Base-by-base conservation (phyloP, 768 basidiomycete species). In the Dioszegia crocea region DNA sequence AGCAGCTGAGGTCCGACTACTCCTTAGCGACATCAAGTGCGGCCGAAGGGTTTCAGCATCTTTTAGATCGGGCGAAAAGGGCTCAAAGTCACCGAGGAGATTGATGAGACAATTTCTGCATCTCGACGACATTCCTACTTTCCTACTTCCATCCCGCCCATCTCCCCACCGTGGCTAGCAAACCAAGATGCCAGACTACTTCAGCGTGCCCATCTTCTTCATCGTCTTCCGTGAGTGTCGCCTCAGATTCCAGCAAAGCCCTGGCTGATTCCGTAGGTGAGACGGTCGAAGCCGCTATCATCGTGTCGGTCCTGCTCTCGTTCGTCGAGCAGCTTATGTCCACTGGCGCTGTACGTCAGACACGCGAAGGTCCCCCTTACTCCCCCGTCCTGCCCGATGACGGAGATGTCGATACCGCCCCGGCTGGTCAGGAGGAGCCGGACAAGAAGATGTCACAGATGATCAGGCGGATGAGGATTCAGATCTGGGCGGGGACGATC, bases 151-250 rank as follows among this genome's bases (percentile, higher is more conserved):
- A n/a, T n/a, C n/a, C n/a, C n/a, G n/a, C n/a, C n/a, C n/a, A n/a
- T n/a, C n/a, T n/a, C 33, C 6, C 33, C 33, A 33, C 33, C 14
- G 33, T 33, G 33, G n/a, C 33, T 6, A 26, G 2, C 21, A 9
- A 3, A 17, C 33, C 8, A 51, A 11, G n/a, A 51, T 53, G 51
- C 51, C 51, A 4, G 39, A 39, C 51, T 53, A 53, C 55, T 96
- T 96, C 79, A 89, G 88, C 59, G 83, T 93, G 57, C 85, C 91
- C 72, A 91, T 97, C 67, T 97, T 92, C 82, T 91, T 97, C 83
- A 91, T 96, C 79, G 85, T 93, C 79, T 91, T 94, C 77, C 85
- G 92, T 73, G 54, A 62, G 68, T 65, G 10, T 17, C 16, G 10
- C 19, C 31, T 38, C 29, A 17, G 4, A 26, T 33, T 11, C 19